Evolutionary conservation across 2,329 filamentous ascomycete species (phyloP).

Genomic region (Mycogone perniciosa): DNA sequence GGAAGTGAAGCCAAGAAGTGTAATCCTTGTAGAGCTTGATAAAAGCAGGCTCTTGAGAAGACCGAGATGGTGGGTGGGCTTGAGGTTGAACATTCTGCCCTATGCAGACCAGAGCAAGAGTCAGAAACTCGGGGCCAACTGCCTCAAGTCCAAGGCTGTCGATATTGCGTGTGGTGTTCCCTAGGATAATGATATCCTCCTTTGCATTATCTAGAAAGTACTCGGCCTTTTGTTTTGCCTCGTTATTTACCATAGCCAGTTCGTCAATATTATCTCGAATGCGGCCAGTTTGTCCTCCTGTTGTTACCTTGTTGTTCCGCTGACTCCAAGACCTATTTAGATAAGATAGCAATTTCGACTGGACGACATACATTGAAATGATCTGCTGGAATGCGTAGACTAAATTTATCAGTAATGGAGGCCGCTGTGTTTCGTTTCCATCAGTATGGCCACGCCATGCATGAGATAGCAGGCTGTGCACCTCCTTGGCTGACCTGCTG

Average conservation of each 20-base stretch:
- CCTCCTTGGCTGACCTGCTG: neutral
- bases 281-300: neutral
- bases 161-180: neutral
- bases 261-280: neutral
- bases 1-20: slow-evolving; percentile 1
- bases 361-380: too few relatives aligned
- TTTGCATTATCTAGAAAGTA: slow-evolving; percentile 1
- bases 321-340: too few relatives aligned
- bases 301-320: neutral
- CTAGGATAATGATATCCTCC: slow-evolving; percentile 1
- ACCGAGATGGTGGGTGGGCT: neutral
- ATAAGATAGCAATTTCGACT: too few relatives aligned
- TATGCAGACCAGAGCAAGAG: neutral
- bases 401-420: neutral
- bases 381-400: neutral
- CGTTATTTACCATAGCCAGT: neutral
- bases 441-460: neutral
- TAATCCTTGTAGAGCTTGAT: slow-evolving; percentile 2
- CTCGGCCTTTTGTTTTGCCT: neutral
- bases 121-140: neutral
- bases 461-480: neutral
- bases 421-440: neutral
- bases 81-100: neutral
- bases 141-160: neutral
- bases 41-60: neutral